Evolutionary conservation across 495 filamentous ascomycete genomes (phyloP).

Genomic region (Cryomyces minteri): DNA sequence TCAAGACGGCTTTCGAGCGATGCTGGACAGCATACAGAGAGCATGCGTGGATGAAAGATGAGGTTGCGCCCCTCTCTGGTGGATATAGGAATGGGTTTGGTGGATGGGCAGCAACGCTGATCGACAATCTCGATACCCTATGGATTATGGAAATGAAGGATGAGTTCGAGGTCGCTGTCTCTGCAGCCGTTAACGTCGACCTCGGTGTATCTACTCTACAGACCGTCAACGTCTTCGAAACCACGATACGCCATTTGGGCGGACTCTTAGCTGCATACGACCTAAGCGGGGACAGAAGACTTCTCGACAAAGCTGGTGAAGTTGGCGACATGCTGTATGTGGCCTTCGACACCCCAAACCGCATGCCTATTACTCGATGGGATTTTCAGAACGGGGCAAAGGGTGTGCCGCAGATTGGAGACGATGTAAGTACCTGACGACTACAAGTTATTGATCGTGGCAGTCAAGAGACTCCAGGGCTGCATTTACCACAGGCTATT

Average conservation of each 20-base stretch:
- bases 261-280: slow-evolving; percentile 21
- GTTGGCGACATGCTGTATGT: slow-evolving; percentile 20
- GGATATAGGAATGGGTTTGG: slow-evolving; percentile 30
- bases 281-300: slow-evolving; percentile 14
- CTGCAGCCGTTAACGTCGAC: slow-evolving; percentile 33
- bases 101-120: slow-evolving; percentile 41
- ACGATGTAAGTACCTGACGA: slow-evolving; percentile 1
- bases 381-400: slow-evolving; percentile 22
- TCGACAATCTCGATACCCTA: slow-evolving; percentile 44
- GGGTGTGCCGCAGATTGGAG: slow-evolving; percentile 23
- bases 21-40: slow-evolving; percentile 17
- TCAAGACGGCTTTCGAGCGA: slow-evolving; percentile 15
- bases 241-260: slow-evolving; percentile 21
- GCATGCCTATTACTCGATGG: slow-evolving; percentile 29
- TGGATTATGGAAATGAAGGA: slow-evolving; percentile 42
- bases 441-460: too few relatives aligned
- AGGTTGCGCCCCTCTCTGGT: slow-evolving; percentile 17
- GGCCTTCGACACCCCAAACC: slow-evolving; percentile 23
- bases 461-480: too few relatives aligned
- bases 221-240: slow-evolving; percentile 22
- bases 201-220: slow-evolving; percentile 22
- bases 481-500: too few relatives aligned
- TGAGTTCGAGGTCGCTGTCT: slow-evolving; percentile 40
- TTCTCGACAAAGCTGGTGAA: slow-evolving; percentile 18
- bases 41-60: slow-evolving; percentile 20